A percentile compares a stretch with the other conserved stretches of the same genome.
Evolutionary conservation across 2,329 filamentous ascomycete species (phyloP).

Genomic region (Penicillium sp.): DNA sequence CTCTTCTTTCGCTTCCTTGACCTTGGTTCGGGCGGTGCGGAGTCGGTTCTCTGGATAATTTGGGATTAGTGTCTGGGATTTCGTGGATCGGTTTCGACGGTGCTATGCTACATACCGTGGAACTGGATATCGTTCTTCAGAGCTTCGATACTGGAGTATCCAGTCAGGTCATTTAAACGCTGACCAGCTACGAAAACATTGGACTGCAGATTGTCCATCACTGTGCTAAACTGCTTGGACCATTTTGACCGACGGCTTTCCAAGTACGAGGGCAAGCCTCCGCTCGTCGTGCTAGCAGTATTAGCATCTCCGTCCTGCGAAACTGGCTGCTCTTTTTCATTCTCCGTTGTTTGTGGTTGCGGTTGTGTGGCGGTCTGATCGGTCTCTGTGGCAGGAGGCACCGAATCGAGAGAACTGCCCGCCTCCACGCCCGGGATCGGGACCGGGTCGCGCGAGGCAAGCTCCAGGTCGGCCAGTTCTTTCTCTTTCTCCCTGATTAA

Average conservation of each 20-base stretch:
- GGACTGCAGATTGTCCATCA: slow-evolving; percentile 88
- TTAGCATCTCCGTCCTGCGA: slow-evolving; percentile 8
- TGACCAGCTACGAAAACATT: slow-evolving; percentile 82
- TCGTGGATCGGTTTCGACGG: no score
- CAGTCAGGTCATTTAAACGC: slow-evolving; percentile 88
- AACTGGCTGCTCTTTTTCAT: slow-evolving; percentile 10
- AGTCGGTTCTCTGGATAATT: slow-evolving; percentile 52
- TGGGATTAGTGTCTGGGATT: neutral
- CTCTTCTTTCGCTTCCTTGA: slow-evolving; percentile 67
- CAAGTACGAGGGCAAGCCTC: slow-evolving; percentile 35
- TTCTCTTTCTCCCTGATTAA: slow-evolving; percentile 10
- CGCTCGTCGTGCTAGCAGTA: slow-evolving; percentile 1
- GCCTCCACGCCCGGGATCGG: slow-evolving; percentile 19
- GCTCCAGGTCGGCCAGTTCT: slow-evolving; percentile 17
- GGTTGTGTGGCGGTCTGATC: slow-evolving; percentile 4
- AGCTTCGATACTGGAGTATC: slow-evolving; percentile 85
- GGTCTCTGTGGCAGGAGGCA: slow-evolving; percentile 14
- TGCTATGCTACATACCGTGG: slow-evolving; percentile 50
- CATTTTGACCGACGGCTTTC: slow-evolving; percentile 53
- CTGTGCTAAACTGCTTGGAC: slow-evolving; percentile 60
- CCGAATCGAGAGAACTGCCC: slow-evolving; percentile 16
- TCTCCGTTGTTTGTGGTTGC: slow-evolving; percentile 9
- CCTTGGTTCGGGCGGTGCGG: slow-evolving; percentile 55
- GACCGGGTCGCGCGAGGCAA: slow-evolving; percentile 15
- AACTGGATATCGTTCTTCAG: slow-evolving; percentile 74